phyloP scores from a whole-genome alignment of 306 rosid genomes.

The Canavalia gladiata region DNA sequence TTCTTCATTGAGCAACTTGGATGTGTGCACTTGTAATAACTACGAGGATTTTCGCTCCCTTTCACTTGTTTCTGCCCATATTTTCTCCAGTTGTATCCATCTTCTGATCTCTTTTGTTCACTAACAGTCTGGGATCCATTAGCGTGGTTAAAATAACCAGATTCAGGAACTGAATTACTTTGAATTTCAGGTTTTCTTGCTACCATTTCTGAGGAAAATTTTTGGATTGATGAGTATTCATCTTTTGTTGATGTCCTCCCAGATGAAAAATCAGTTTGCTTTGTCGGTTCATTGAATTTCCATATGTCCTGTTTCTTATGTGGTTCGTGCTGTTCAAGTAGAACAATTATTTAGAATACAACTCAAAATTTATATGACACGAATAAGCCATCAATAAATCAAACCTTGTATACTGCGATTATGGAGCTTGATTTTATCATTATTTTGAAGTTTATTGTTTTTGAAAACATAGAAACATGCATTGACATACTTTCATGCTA shows the following conservation, averaged over 20 bases:
- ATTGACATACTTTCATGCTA: slow-evolving; percentile 21
- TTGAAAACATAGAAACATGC: slow-evolving; percentile 25
- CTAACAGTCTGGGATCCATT: slow-evolving; percentile 56
- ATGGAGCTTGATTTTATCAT: slow-evolving; percentile 41
- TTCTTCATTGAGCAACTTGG: slow-evolving; percentile 80
- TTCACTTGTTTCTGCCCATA: slow-evolving; percentile 97
- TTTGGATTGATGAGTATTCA: slow-evolving; percentile 55
- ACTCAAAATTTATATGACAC: slow-evolving; percentile 27
- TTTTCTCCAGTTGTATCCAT: slow-evolving; percentile 94
- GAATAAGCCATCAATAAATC: slow-evolving; percentile 39
- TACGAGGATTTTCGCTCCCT: slow-evolving; percentile 93
- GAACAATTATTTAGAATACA: slow-evolving; percentile 30
- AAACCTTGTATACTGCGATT: slow-evolving; percentile 26
- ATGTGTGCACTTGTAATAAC: slow-evolving; percentile 89
- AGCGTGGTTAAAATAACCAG: slow-evolving; percentile 48
- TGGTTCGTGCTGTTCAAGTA: slow-evolving; percentile 55
- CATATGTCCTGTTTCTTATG: slow-evolving; percentile 59
- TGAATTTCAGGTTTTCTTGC: slow-evolving; percentile 43
- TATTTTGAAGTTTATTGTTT: slow-evolving; percentile 2
- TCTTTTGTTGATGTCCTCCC: slow-evolving; percentile 62
- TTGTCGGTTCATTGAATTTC: slow-evolving; percentile 57
- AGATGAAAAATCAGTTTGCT: slow-evolving; percentile 42
- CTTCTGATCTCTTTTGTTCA: slow-evolving; percentile 73
- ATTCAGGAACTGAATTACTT: slow-evolving; percentile 44
- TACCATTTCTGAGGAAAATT: slow-evolving; percentile 54